phyloP scores from a whole-genome alignment of 768 basidiomycete species.

The Mycena kentingensis region DNA sequence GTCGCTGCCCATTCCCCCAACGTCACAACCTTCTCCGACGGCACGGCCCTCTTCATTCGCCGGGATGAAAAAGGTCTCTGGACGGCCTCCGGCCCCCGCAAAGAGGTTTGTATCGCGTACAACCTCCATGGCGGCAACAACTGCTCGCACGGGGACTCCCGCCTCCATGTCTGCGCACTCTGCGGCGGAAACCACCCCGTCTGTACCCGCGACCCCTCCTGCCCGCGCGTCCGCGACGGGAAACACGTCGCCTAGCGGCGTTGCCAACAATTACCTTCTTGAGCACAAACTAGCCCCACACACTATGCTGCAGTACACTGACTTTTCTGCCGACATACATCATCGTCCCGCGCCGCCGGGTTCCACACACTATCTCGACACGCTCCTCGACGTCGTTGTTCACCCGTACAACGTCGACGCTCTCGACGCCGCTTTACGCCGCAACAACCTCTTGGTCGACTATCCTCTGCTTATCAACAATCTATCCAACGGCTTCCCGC shows the following conservation, averaged over 20 bases:
- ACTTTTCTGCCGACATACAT: slow-evolving; percentile 23
- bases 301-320: background rate
- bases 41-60: too few relatives aligned
- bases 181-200: slow-evolving; percentile 24
- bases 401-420: slow-evolving; percentile 35
- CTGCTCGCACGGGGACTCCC: background rate
- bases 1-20: too few relatives aligned
- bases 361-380: slow-evolving; percentile 2
- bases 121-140: slow-evolving; percentile 12
- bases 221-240: slow-evolving; percentile 5
- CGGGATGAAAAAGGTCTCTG: background rate
- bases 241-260: slow-evolving; percentile 5
- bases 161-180: slow-evolving; percentile 23
- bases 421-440: slow-evolving; percentile 27
- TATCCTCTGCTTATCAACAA: slow-evolving; percentile 36
- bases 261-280: background rate
- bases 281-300: background rate
- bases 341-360: slow-evolving; percentile 13
- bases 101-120: slow-evolving; percentile 19
- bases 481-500: slow-evolving; percentile 34
- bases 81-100: background rate
- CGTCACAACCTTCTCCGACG: too few relatives aligned
- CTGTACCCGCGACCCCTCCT: slow-evolving; percentile 8
- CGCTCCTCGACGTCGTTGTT: slow-evolving; percentile 27
- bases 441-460: slow-evolving; percentile 19